Evolutionary conservation across 345 rosid genomes (phyloP).

Genomic region (Dipteronia dyeriana): DNA sequence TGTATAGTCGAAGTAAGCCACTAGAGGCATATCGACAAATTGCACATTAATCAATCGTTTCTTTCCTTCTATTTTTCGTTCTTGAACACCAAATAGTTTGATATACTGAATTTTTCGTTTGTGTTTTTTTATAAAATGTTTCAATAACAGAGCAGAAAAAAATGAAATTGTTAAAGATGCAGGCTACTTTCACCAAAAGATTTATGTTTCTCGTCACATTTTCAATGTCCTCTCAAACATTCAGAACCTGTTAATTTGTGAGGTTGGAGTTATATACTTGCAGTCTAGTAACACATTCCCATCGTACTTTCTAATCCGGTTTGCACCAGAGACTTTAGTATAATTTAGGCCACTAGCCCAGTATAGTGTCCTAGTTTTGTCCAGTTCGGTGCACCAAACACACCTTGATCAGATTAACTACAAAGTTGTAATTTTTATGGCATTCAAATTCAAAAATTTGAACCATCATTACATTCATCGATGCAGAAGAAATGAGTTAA

Average conservation of each 20-base stretch:
- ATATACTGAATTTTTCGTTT: neutral
- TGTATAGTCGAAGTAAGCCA: constrained; percentile 10
- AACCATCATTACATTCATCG: neutral
- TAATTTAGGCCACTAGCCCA: no score
- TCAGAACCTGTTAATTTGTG: neutral
- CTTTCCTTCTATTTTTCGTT: no score
- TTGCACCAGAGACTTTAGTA: neutral
- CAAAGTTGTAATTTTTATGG: neutral
- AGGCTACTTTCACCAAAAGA: neutral
- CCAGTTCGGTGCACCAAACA: neutral
- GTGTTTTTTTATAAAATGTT: neutral
- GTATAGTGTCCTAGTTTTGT: neutral
- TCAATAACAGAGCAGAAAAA: neutral
- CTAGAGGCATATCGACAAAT: neutral
- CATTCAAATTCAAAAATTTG: neutral
- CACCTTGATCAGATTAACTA: neutral
- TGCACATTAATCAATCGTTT: neutral
- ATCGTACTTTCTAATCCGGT: neutral
- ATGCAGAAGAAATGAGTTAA: no score
- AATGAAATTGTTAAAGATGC: no score
- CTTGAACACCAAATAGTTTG: neutral
- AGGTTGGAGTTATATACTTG: neutral
- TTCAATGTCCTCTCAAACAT: neutral
- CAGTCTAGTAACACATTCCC: neutral
- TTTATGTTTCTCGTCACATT: neutral